These are phyloP conservation scores for Carex scoparia DNA, from an alignment of 176 grass and related monocot genomes.

Conservation along the genomic window DNA sequence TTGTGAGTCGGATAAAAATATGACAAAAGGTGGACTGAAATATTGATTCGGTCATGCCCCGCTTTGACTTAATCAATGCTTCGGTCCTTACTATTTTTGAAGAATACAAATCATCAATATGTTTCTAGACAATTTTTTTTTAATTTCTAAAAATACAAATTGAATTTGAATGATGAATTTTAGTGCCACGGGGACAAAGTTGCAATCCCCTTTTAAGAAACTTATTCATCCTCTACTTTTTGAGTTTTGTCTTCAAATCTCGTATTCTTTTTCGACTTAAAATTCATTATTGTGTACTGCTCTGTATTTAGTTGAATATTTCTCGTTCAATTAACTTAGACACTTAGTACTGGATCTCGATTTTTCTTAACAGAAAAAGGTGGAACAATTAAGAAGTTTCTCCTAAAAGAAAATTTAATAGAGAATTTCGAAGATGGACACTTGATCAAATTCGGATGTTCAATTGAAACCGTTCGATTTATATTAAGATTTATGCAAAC, in stretches of 20 bases:
- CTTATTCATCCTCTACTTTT: not conserved
- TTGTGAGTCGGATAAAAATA: too few species aligned
- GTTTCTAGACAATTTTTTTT: too few species aligned
- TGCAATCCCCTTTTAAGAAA: not conserved
- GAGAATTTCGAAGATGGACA: too few species aligned
- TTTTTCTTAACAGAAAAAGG: not conserved
- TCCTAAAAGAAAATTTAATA: not conserved
- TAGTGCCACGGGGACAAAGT: not conserved
- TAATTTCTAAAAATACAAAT: not conserved
- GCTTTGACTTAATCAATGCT: too few species aligned
- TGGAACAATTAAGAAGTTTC: not conserved
- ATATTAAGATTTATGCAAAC: too few species aligned
- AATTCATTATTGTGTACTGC: not conserved
- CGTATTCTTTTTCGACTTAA: not conserved
- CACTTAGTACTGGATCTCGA: not conserved
- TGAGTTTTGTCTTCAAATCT: not conserved
- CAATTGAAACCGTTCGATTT: too few species aligned
- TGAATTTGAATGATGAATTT: not conserved
- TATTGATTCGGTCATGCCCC: too few species aligned
- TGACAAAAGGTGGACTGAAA: too few species aligned
- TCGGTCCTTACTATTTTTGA: too few species aligned
- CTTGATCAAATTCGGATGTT: too few species aligned
- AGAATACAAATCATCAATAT: too few species aligned
- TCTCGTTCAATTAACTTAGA: not conserved
- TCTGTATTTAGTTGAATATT: not conserved